Conservation (phyloP, 768 basidiomycete species). For the Tulasnella sp. region DNA sequence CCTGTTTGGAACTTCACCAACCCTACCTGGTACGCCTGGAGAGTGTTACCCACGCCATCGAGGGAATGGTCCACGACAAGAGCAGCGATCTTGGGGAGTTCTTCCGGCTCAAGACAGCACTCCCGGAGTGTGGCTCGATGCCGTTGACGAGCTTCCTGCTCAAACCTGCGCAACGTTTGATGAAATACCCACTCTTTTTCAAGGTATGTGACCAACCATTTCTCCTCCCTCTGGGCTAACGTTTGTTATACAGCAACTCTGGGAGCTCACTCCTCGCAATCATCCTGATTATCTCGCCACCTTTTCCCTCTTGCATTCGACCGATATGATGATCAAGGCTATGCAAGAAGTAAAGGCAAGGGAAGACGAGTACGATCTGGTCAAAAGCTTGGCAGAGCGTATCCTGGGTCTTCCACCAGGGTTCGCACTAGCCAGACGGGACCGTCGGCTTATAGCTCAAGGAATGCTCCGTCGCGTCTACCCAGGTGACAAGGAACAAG, state of each 20-base stretch:
- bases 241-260: constrained; percentile 41
- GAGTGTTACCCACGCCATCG: constrained; percentile 42
- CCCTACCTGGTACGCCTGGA: constrained; percentile 70
- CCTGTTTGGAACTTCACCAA: constrained; percentile 68
- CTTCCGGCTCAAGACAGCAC: constrained; percentile 42
- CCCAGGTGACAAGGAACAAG: constrained; percentile 25
- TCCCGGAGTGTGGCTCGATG: constrained; percentile 46
- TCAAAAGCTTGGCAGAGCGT: constrained; percentile 46
- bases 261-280: constrained; percentile 51
- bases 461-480: constrained; percentile 43
- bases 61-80: constrained; percentile 36
- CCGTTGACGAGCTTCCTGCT: constrained; percentile 53
- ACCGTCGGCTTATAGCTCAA: constrained; percentile 60
- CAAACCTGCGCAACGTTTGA: constrained; percentile 63
- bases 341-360: constrained; percentile 76
- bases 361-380: constrained; percentile 73
- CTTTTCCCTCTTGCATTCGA: constrained; percentile 49
- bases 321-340: constrained; percentile 57
- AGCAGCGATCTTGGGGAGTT: constrained; percentile 76
- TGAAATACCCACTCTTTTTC: constrained; percentile 59
- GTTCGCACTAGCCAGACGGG: constrained; percentile 49
- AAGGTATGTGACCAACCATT: constrained; percentile 38
- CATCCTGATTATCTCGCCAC: constrained; percentile 64
- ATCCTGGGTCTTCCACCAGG: constrained; percentile 48
- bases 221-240: not conserved